A percentile compares a stretch with the other conserved stretches of the same genome.
phyloP scores from a whole-genome alignment of 176 grass and related monocot genomes.

The Alloteropsis semialata region DNA sequence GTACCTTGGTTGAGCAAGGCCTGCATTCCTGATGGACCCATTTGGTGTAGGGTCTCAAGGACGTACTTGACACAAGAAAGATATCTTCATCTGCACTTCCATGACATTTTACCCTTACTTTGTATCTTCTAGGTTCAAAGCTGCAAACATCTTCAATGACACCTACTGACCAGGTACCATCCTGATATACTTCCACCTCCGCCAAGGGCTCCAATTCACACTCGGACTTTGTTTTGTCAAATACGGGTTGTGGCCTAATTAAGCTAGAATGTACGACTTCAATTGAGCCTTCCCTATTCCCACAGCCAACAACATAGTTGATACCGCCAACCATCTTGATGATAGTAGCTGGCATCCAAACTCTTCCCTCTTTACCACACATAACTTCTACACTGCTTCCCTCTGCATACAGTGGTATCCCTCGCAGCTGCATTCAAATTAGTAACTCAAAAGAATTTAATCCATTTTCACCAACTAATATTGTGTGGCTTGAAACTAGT shows the following conservation, averaged over 20 bases:
- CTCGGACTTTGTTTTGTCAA: conserved; percentile 18
- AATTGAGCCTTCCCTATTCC: neutral
- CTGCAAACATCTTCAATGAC: conserved; percentile 9
- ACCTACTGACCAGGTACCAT: conserved; percentile 26
- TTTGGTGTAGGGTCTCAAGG: conserved; percentile 7
- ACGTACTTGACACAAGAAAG: conserved; percentile 16
- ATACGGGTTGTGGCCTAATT: conserved; percentile 15
- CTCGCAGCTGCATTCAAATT: conserved; percentile 28
- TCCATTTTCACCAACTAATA: neutral
- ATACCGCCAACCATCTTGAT: conserved; percentile 27
- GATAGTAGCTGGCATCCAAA: conserved; percentile 27
- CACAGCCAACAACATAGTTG: conserved; percentile 15
- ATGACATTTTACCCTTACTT: conserved; percentile 11
- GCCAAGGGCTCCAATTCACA: conserved; percentile 12
- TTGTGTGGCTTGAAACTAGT: neutral
- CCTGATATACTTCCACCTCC: conserved; percentile 27
- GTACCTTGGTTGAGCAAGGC: conserved; percentile 6
- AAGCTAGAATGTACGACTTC: conserved; percentile 9
- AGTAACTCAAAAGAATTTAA: neutral
- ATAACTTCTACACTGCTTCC: conserved; percentile 34
- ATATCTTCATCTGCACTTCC: neutral
- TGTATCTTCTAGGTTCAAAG: conserved; percentile 24
- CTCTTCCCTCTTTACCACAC: neutral
- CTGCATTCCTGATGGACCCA: conserved; percentile 5
- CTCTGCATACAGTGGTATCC: conserved; percentile 14